Base-by-base conservation (phyloP, 2,329 filamentous ascomycete genomes). In the Aureobasidium uvarum region DNA sequence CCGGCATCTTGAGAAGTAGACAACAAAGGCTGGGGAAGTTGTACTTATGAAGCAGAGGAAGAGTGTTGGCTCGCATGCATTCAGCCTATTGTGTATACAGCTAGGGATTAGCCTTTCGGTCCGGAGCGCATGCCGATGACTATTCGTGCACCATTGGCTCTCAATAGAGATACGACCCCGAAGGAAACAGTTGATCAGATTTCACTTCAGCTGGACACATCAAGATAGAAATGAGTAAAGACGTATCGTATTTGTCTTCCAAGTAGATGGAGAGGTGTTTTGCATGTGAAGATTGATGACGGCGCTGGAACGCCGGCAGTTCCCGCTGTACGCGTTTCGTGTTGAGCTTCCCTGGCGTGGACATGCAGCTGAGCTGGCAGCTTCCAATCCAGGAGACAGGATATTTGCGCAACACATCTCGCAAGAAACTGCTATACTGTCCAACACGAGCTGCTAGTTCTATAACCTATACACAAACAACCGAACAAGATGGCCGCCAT, bases 401-500 rank as follows among this genome's bases (percentile, higher is more conserved):
- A 62, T 43, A 41, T 28, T 20, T 31, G 33, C 20, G 58, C 58
- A 23, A 25, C 43, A 39, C 31, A 8, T 20, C 23, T 28, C 31
- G 2, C 3, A 39, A 14, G 8, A 33, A 45, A 6, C 48, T n/a
- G 6, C 31, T 18, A 31, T 31, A 11, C 25, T 31, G 7, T 3
- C 16, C 48, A 31, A 11, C 25, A 11, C 6, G 5, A n/a, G 23
- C 16, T 14, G 13, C 23, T 14, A 7, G 1, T 8, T 28, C 45
- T 48, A 28, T 13, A 28, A 1, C 33, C 36, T 16, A 18, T 25
- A 16, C 33, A 8, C 28, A 20, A 10, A 33, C n/a, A 28, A 13
- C 7, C 58, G 20, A 50, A 39, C 33, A 54, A 45, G 3, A 81
- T 80, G 77, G 78, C 78, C 68, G 78, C 77, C 67, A 80, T 80